Conservation (phyloP, 805 yeast species). For the Saccharomycopsis babjevae region DNA sequence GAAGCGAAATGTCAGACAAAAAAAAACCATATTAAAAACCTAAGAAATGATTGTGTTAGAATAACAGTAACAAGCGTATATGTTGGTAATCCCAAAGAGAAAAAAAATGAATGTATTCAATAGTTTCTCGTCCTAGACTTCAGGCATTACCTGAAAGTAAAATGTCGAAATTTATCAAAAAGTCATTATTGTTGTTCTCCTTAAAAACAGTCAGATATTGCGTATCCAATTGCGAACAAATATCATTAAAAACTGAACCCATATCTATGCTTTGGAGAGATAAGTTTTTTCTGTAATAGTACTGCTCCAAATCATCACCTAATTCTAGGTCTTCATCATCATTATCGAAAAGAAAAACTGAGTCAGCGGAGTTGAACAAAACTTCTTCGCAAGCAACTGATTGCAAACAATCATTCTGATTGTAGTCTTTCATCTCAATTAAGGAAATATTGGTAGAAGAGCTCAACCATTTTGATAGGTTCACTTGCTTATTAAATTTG, state of each 20-base stretch:
- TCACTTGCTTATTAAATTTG: neutral
- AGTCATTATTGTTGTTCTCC: neutral
- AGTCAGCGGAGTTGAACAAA: neutral
- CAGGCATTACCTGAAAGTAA: neutral
- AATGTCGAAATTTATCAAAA: neutral
- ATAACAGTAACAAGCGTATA: no score
- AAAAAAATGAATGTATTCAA: neutral
- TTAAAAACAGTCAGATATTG: neutral
- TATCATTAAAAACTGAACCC: neutral
- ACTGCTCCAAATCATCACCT: conserved; percentile 18
- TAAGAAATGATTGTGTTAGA: neutral
- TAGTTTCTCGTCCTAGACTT: neutral
- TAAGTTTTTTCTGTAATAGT: conserved; percentile 7
- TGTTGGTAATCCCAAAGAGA: no score
- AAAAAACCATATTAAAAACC: neutral
- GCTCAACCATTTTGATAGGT: neutral
- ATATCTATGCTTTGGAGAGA: neutral
- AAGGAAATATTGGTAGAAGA: neutral
- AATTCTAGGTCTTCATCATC: conserved; percentile 3
- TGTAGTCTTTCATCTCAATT: neutral
- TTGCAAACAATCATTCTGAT: neutral
- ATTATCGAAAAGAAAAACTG: neutral
- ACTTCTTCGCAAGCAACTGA: neutral
- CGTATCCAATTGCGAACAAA: neutral
- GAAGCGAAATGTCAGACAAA: neutral